Conservation (phyloP, 2,329 filamentous ascomycete genomes). For the Neospermospora avenae region DNA sequence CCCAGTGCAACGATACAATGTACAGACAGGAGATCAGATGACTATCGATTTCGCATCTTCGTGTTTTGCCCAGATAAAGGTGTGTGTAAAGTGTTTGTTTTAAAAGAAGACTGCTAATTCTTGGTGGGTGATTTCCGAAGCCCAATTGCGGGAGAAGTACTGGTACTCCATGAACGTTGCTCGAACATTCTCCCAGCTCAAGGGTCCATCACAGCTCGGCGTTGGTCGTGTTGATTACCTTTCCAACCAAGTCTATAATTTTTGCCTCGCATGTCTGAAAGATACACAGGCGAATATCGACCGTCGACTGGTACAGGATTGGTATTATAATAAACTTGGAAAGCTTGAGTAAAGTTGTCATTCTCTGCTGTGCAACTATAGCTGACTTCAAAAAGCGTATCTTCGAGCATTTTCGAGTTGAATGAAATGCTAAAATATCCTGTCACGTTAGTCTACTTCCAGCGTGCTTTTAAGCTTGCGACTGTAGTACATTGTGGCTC, state of each 20-base stretch:
- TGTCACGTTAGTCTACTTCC: too few species aligned
- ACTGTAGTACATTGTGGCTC: too few species aligned
- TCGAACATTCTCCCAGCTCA: background rate
- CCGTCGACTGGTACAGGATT: too few species aligned
- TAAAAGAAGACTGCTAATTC: background rate
- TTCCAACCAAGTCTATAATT: background rate
- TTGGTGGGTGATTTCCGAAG: background rate
- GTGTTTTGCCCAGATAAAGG: background rate
- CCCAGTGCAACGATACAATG: background rate
- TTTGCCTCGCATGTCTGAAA: background rate
- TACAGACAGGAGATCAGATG: background rate
- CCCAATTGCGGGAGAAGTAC: background rate
- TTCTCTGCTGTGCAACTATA: too few species aligned
- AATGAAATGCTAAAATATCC: too few species aligned
- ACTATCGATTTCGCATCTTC: background rate
- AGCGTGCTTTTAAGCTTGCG: too few species aligned
- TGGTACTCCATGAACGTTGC: background rate
- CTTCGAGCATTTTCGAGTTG: too few species aligned
- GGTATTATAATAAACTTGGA: too few species aligned
- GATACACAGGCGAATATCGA: too few species aligned
- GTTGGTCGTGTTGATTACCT: background rate
- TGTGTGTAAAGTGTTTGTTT: background rate
- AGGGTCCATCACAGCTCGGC: background rate
- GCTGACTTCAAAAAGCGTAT: too few species aligned
- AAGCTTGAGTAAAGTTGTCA: too few species aligned